Base-by-base conservation (phyloP, 177 flowering plant species). In the Vitis hybrid region DNA sequence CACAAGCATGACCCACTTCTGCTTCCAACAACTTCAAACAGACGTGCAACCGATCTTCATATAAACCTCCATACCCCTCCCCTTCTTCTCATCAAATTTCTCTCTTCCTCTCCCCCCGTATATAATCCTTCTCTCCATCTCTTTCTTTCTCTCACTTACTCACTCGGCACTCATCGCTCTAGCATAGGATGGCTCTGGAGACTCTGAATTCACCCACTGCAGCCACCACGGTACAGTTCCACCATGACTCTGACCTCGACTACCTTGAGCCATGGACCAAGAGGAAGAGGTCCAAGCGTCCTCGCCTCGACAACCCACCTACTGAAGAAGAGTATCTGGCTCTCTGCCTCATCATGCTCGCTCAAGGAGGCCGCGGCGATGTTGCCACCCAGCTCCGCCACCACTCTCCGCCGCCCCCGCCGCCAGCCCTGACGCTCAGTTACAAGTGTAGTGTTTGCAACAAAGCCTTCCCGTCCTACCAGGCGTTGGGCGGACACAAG, bases 401-500 rank as follows among this genome's bases (percentile, higher is more conserved):
- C 52, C 59, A 52, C 23, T 21, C 70, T 11, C 62, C 70, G 1
- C 18, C 66, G 0, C 65, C 79, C 3, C 73, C 72, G 1, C 70
- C 78, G 15, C 60, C 68, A 2, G 26, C 19, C 9, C 60, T 17
- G 66, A 72, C 62, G 55, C 60, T 60, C 11, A 34, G 56, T 17
- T 78, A 84, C 80, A 87, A 85, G 84, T 88, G 92, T 72, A 70
- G 82, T 8, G 94, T 94, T 19, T 94, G 99, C 75, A 60, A 81
- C 77, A 94, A 89, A 78, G 80, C 84, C 6, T 94, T 94, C 71
- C 70, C 83, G 0, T 91, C 99, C 15, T 91, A 89, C 75, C 99
- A 94, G 68, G 99, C 99, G 1, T 79, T 94, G 4, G 98, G 98
- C 2, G 97, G 97, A 3, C 98, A 92, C 78, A 93, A 91, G 74